Percentiles rank a stretch among this genome's conserved stretches.
Evolutionary conservation across 2,329 filamentous ascomycete species (phyloP).

Genomic region (Diplocarpon mali): DNA sequence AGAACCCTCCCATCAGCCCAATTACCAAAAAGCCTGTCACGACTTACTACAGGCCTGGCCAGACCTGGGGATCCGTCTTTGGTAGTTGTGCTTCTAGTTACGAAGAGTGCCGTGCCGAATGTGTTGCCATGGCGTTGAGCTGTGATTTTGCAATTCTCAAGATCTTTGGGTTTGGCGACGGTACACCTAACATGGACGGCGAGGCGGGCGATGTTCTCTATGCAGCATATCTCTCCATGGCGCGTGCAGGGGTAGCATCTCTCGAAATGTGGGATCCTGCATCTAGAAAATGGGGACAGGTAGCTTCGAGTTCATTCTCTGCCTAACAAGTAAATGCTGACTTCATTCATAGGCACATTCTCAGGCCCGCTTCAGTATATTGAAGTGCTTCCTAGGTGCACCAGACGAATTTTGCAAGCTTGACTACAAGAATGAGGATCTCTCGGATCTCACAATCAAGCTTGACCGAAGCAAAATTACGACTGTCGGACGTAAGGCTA

Average conservation of each 20-base stretch:
- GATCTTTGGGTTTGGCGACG: slow-evolving; percentile 86
- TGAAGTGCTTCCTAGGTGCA: slow-evolving; percentile 74
- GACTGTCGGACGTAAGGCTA: slow-evolving; percentile 66
- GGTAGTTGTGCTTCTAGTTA: slow-evolving; percentile 79
- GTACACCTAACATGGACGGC: slow-evolving; percentile 57
- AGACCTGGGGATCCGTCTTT: slow-evolving; percentile 92
- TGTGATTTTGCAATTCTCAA: slow-evolving; percentile 83
- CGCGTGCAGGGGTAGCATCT: slow-evolving; percentile 76
- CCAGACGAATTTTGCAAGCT: slow-evolving; percentile 81
- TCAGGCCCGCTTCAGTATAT: slow-evolving; percentile 81
- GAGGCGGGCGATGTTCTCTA: slow-evolving; percentile 83
- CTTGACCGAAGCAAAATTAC: slow-evolving; percentile 82
- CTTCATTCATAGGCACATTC: slow-evolving; percentile 44
- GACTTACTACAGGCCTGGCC: slow-evolving; percentile 87
- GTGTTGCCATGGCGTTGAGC: slow-evolving; percentile 81
- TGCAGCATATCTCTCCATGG: slow-evolving; percentile 84
- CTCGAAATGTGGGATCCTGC: slow-evolving; percentile 95
- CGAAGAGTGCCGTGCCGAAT: slow-evolving; percentile 90
- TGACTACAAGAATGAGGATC: slow-evolving; percentile 53
- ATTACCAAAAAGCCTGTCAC: slow-evolving; percentile 65
- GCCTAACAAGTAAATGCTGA: not conserved
- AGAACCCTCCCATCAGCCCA: slow-evolving; percentile 72
- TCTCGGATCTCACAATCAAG: slow-evolving; percentile 72
- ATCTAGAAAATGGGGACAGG: slow-evolving; percentile 43
- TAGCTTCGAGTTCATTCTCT: slow-evolving; percentile 24